These are phyloP conservation scores for Neopestalotiopsis sp. DNA, from an alignment of 2,329 filamentous ascomycete species.

Conservation along the genomic window DNA sequence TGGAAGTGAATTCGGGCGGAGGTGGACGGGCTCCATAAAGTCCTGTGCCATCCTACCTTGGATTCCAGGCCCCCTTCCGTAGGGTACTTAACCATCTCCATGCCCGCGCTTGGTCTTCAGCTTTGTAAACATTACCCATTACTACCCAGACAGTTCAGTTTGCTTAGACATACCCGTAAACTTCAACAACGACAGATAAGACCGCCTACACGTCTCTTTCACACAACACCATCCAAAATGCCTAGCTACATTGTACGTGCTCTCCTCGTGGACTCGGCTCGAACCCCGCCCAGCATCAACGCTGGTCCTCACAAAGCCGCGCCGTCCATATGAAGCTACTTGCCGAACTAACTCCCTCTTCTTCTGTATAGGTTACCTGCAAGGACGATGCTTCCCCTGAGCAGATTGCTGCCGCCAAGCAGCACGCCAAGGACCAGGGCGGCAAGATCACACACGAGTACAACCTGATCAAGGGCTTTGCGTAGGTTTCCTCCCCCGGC, in stretches of 20 bases:
- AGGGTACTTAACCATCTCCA: slow-evolving; percentile 8
- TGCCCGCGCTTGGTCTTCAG: slow-evolving; percentile 9
- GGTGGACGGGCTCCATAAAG: slow-evolving; percentile 1
- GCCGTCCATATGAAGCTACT: neutral
- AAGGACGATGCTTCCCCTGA: slow-evolving; percentile 72
- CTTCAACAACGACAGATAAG: slow-evolving; percentile 14
- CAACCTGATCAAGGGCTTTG: slow-evolving; percentile 88
- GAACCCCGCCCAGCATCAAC: neutral
- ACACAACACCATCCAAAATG: slow-evolving; percentile 45
- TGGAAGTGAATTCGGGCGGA: neutral
- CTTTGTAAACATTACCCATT: neutral
- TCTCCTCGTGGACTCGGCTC: too few species aligned
- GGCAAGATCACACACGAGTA: slow-evolving; percentile 86
- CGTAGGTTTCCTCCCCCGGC: slow-evolving; percentile 62
- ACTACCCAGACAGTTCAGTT: slow-evolving; percentile 9
- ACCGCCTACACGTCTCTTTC: slow-evolving; percentile 26
- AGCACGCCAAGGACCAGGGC: slow-evolving; percentile 75
- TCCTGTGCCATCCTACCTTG: neutral
- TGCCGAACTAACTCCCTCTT: slow-evolving; percentile 8
- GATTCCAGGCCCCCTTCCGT: neutral
- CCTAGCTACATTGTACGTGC: slow-evolving; percentile 60
- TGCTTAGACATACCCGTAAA: slow-evolving; percentile 20
- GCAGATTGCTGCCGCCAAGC: slow-evolving; percentile 76
- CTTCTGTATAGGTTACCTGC: slow-evolving; percentile 71
- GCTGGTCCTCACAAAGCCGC: neutral